A percentile compares a stretch with the other conserved stretches of the same genome.
phyloP scores from a whole-genome alignment of 805 yeast genomes.

The Candida manassasensis region DNA sequence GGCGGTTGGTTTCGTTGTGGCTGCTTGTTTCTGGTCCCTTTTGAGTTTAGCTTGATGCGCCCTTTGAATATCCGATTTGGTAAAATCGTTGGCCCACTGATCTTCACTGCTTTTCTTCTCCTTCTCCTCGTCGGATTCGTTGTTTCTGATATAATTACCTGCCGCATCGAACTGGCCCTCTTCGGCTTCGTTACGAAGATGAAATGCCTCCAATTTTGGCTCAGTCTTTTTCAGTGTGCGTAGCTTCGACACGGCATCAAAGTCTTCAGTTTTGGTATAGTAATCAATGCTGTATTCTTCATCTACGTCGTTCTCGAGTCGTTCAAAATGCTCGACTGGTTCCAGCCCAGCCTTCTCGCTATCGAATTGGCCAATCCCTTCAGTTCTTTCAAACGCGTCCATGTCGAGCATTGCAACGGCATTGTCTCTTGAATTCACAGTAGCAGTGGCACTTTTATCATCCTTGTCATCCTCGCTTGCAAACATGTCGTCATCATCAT shows the following conservation, averaged over 20 bases:
- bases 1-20: constrained; percentile 7
- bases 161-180: constrained; percentile 58
- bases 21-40: constrained; percentile 19
- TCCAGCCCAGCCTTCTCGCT: constrained; percentile 5
- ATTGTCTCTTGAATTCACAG: constrained; percentile 23
- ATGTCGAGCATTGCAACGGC: constrained; percentile 44
- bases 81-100: constrained; percentile 14
- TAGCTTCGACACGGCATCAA: constrained; percentile 6
- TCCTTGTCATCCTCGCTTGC: constrained; percentile 18
- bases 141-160: constrained; percentile 51
- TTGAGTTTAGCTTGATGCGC: constrained; percentile 45
- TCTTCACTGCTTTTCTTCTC: constrained; percentile 20
- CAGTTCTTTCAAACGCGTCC: constrained; percentile 11
- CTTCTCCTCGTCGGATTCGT: constrained; percentile 25
- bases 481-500: constrained; percentile 14
- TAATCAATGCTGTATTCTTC: constrained; percentile 12
- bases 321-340: constrained; percentile 11
- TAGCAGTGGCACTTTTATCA: constrained; percentile 45
- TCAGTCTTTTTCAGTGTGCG: constrained; percentile 13
- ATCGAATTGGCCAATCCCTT: constrained; percentile 5
- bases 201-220: constrained; percentile 59
- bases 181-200: constrained; percentile 50
- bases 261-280: constrained; percentile 25
- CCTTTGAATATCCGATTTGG: constrained; percentile 19
- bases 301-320: constrained; percentile 12